These are phyloP conservation scores for Trametes cinnabarina DNA, from an alignment of 768 basidiomycete species.

Conservation along the genomic window DNA sequence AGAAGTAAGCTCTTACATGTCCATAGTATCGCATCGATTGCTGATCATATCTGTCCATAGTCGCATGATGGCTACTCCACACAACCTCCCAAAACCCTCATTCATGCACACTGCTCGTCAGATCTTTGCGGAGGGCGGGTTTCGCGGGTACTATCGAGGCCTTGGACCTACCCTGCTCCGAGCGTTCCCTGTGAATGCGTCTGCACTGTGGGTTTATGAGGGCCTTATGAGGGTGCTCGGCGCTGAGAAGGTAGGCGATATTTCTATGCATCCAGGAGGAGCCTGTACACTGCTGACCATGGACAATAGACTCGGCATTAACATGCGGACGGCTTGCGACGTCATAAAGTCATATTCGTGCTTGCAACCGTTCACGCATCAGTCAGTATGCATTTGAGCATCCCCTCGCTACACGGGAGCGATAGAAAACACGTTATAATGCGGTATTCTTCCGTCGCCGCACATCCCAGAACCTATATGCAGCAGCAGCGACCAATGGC, in stretches of 20 bases:
- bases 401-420: too few relatives aligned
- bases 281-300: background rate
- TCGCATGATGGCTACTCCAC: slow-evolving; percentile 63
- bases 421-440: background rate
- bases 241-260: slow-evolving; percentile 55
- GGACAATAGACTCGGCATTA: slow-evolving; percentile 43
- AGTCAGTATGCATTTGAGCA: too few relatives aligned
- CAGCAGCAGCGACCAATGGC: slow-evolving; percentile 5
- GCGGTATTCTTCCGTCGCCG: background rate
- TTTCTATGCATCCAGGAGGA: background rate
- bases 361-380: too few relatives aligned
- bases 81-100: slow-evolving; percentile 38
- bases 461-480: slow-evolving; percentile 14
- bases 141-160: slow-evolving; percentile 62
- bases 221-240: slow-evolving; percentile 62
- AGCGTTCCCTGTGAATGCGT: slow-evolving; percentile 79
- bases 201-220: slow-evolving; percentile 78
- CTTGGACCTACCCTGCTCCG: slow-evolving; percentile 65
- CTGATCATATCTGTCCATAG: slow-evolving; percentile 29
- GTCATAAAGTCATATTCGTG: background rate
- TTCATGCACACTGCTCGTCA: slow-evolving; percentile 49
- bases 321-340: background rate
- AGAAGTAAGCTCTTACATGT: slow-evolving; percentile 54
- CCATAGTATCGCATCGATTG: too few relatives aligned
- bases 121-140: slow-evolving; percentile 53